Percentiles rank a stretch among this genome's conserved stretches.
Evolutionary conservation across 257 asterid species (phyloP).

Genomic region (Pogostemon cablin): DNA sequence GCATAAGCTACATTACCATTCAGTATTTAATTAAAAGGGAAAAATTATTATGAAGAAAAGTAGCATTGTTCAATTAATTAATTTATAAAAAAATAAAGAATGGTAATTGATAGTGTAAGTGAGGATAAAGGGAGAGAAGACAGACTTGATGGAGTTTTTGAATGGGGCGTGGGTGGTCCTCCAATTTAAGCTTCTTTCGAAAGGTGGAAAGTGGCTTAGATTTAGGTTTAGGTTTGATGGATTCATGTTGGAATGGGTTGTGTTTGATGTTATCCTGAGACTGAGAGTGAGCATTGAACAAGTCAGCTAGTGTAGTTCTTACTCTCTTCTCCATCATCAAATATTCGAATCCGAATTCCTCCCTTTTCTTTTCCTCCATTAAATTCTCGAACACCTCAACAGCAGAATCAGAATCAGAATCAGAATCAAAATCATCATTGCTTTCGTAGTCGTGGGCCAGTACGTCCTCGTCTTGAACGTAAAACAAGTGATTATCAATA

Average conservation of each 20-base stretch:
- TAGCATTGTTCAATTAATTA: background rate
- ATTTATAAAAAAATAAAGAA: background rate
- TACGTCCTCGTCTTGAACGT: background rate
- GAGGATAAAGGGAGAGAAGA: background rate
- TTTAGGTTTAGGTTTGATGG: slow-evolving; percentile 25
- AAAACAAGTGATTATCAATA: background rate
- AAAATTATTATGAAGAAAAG: too few species aligned
- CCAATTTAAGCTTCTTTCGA: background rate
- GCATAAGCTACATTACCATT: slow-evolving; percentile 46
- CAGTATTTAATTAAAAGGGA: background rate
- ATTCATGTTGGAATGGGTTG: background rate
- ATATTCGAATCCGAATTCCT: slow-evolving; percentile 26
- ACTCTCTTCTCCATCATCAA: slow-evolving; percentile 39
- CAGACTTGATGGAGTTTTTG: slow-evolving; percentile 56
- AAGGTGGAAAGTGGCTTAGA: slow-evolving; percentile 11
- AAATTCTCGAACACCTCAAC: background rate
- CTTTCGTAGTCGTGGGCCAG: background rate
- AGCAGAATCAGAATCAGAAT: background rate
- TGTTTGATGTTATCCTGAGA: background rate
- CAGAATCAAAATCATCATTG: background rate
- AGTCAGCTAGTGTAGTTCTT: slow-evolving; percentile 70
- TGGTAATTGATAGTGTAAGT: too few species aligned
- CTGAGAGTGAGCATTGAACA: slow-evolving; percentile 59
- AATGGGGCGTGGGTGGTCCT: slow-evolving; percentile 50
- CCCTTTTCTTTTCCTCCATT: background rate